Percentiles rank a stretch among this genome's conserved stretches.
These are phyloP conservation scores for Fremontodendron californicum DNA, from an alignment of 345 rosid genomes.

Conservation along the genomic window DNA sequence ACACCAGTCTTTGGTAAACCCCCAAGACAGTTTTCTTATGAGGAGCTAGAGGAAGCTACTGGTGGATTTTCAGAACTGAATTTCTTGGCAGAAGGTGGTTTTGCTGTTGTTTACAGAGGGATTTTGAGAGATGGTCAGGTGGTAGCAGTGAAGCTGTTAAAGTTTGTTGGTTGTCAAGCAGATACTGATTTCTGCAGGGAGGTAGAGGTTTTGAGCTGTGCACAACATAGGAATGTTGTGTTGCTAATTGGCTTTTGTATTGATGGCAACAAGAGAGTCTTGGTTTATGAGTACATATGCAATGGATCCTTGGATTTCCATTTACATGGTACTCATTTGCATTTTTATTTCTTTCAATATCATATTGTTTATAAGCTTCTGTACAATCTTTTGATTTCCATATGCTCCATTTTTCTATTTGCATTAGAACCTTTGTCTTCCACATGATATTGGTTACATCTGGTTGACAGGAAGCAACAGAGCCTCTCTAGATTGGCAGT, in stretches of 20 bases:
- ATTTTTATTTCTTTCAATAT: slow-evolving; percentile 1
- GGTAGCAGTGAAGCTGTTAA: slow-evolving; percentile 66
- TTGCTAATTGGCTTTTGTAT: slow-evolving; percentile 60
- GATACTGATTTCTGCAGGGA: slow-evolving; percentile 72
- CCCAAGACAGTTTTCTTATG: slow-evolving; percentile 52
- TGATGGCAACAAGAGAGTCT: slow-evolving; percentile 46
- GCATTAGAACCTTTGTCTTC: not conserved
- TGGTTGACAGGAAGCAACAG: slow-evolving; percentile 40
- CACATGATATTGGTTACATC: slow-evolving; percentile 5
- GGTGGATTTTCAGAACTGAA: slow-evolving; percentile 52
- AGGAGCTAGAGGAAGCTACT: slow-evolving; percentile 57
- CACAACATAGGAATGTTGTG: slow-evolving; percentile 72
- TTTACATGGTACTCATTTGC: slow-evolving; percentile 47
- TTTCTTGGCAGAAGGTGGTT: slow-evolving; percentile 66
- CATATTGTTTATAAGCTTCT: not conserved
- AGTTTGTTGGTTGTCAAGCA: slow-evolving; percentile 41
- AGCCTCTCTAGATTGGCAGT: slow-evolving; percentile 47
- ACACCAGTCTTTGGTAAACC: slow-evolving; percentile 70
- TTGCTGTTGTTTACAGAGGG: slow-evolving; percentile 56
- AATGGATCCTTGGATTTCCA: slow-evolving; percentile 67
- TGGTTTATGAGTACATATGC: slow-evolving; percentile 75
- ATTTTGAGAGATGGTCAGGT: slow-evolving; percentile 54
- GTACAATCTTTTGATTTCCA: not conserved
- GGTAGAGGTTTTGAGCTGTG: slow-evolving; percentile 68
- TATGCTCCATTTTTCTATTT: not conserved